Percentiles rank a stretch among this genome's conserved stretches.
These are phyloP conservation scores for Euphorbia schlechtendalii DNA, from an alignment of 441 rosid species.

Conservation along the genomic window DNA sequence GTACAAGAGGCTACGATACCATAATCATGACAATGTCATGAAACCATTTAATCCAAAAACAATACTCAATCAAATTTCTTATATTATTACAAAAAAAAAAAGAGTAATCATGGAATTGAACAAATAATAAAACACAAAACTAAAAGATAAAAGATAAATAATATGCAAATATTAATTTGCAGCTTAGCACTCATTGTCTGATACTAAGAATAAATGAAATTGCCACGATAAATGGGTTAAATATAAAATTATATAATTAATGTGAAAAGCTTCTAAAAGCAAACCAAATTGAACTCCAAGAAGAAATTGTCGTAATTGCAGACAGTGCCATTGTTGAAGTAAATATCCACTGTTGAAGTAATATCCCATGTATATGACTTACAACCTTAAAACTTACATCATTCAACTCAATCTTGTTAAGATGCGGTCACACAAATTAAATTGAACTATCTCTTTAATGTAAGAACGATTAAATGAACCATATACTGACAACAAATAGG, in stretches of 20 bases:
- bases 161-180: too few species aligned
- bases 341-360: too few species aligned
- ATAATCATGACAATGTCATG: too few species aligned
- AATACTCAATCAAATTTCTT: too few species aligned
- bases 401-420: constrained; percentile 1
- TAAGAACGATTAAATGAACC: too few species aligned
- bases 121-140: neutral
- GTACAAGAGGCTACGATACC: too few species aligned
- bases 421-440: neutral
- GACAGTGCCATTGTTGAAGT: neutral
- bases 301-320: neutral
- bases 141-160: too few species aligned
- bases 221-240: neutral
- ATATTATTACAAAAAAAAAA: neutral
- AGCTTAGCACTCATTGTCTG: neutral
- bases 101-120: neutral
- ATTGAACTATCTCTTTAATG: neutral
- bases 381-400: neutral
- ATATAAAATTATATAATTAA: neutral
- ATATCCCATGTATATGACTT: constrained; percentile 3
- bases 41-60: too few species aligned
- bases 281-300: neutral
- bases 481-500: neutral
- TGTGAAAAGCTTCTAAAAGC: neutral
- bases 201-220: neutral